These are phyloP conservation scores for Tricharina praecox DNA, from an alignment of 495 filamentous ascomycete genomes.

Conservation along the genomic window DNA sequence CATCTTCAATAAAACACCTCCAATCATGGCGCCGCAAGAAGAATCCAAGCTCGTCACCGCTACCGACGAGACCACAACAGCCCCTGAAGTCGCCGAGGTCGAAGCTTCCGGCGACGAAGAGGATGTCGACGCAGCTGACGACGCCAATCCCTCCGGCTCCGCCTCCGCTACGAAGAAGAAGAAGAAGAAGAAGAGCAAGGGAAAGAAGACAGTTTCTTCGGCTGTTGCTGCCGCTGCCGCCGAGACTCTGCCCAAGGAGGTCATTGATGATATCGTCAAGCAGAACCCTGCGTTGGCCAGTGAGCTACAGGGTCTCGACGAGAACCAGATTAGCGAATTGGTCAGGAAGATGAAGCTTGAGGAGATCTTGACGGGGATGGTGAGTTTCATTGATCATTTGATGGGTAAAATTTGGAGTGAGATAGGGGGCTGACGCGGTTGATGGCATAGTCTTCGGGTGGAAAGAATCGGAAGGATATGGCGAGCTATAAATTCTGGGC, in stretches of 20 bases:
- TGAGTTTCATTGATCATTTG: too few species aligned
- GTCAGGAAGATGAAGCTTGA: slow-evolving; percentile 57
- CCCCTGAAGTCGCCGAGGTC: background rate
- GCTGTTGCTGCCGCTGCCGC: background rate
- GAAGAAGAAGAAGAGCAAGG: slow-evolving; percentile 1
- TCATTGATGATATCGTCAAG: slow-evolving; percentile 31
- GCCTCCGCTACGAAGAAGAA: background rate
- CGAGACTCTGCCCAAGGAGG: background rate
- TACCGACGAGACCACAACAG: background rate
- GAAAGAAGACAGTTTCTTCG: too few species aligned
- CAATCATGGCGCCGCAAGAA: background rate
- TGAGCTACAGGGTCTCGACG: slow-evolving; percentile 32
- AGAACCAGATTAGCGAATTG: slow-evolving; percentile 33
- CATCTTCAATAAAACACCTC: too few species aligned
- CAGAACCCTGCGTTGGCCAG: slow-evolving; percentile 45
- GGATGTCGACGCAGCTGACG: background rate
- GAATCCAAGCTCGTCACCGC: background rate
- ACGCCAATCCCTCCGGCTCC: background rate
- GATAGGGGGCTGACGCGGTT: background rate
- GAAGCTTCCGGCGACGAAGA: background rate
- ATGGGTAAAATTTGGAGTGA: too few species aligned
- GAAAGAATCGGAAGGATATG: slow-evolving; percentile 91
- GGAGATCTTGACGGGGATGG: slow-evolving; percentile 67
- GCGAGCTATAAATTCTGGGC: slow-evolving; percentile 95
- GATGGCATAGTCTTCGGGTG: slow-evolving; percentile 34